Evolutionary conservation across 352 stramenopile genomes (phyloP).

Genomic region (Globisporangium nodosum): DNA sequence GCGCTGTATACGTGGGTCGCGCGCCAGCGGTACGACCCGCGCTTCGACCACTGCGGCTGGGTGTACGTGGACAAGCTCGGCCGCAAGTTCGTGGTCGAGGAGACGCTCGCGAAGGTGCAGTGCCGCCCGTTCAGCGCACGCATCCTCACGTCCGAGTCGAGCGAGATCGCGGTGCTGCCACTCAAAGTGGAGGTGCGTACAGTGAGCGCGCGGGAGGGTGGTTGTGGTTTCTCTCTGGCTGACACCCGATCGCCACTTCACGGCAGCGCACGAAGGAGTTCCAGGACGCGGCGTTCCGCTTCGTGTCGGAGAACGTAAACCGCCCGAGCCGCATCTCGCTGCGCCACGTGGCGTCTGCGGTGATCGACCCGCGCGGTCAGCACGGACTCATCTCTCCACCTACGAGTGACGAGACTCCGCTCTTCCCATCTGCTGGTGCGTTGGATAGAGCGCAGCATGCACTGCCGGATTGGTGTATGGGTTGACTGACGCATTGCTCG

Average conservation of each 20-base stretch:
- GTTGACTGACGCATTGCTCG: neutral
- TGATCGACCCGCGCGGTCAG: conserved; percentile 33
- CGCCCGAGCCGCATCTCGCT: conserved; percentile 62
- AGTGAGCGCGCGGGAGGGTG: neutral
- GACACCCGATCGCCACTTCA: neutral
- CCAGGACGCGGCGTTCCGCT: conserved; percentile 46
- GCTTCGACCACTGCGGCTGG: conserved; percentile 79
- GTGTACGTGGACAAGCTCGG: conserved; percentile 77
- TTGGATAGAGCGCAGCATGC: neutral
- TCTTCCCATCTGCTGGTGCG: conserved; percentile 50
- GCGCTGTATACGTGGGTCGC: conserved; percentile 64
- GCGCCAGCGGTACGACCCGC: conserved; percentile 44
- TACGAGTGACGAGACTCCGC: conserved; percentile 2
- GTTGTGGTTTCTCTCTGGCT: neutral
- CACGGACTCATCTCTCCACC: conserved; percentile 1
- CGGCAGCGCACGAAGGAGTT: conserved; percentile 58
- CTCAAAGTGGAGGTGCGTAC: conserved; percentile 40
- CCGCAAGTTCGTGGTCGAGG: conserved; percentile 81
- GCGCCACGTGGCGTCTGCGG: conserved; percentile 36
- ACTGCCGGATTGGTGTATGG: neutral
- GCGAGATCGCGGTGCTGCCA: conserved; percentile 74
- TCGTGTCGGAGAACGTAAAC: conserved; percentile 46
- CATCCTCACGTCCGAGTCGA: conserved; percentile 60
- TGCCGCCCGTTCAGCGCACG: conserved; percentile 75
- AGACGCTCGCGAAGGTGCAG: conserved; percentile 73